phyloP scores from a whole-genome alignment of 2,329 filamentous ascomycete species.

The Emericellopsis atlantica region DNA sequence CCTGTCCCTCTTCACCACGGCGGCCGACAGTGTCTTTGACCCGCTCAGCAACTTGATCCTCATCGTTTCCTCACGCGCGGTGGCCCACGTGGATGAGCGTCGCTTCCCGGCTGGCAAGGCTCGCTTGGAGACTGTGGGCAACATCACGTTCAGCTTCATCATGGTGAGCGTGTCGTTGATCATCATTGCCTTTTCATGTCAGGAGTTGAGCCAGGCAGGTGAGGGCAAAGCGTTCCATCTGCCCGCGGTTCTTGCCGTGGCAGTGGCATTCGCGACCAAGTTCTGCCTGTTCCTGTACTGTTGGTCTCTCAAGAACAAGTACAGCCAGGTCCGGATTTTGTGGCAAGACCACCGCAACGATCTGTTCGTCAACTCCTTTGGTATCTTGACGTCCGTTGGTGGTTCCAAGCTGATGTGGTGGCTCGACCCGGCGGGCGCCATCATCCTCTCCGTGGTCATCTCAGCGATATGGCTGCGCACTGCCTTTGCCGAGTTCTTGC shows the following conservation, averaged over 20 bases:
- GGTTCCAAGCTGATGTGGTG: slow-evolving; percentile 85
- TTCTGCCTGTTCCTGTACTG: slow-evolving; percentile 79
- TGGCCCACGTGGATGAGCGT: slow-evolving; percentile 72
- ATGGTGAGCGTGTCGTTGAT: slow-evolving; percentile 90
- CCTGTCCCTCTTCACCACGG: slow-evolving; percentile 93
- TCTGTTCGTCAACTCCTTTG: slow-evolving; percentile 89
- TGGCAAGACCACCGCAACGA: slow-evolving; percentile 98
- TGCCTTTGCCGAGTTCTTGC: slow-evolving; percentile 77
- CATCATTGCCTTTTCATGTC: slow-evolving; percentile 76
- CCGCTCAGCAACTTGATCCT: slow-evolving; percentile 80
- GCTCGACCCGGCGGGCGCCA: slow-evolving; percentile 87
- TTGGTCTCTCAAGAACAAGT: slow-evolving; percentile 79
- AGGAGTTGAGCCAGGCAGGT: slow-evolving; percentile 48
- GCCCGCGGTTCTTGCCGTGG: slow-evolving; percentile 74
- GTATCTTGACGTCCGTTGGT: slow-evolving; percentile 81
- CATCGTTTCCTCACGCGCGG: slow-evolving; percentile 76
- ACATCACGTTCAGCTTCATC: slow-evolving; percentile 91
- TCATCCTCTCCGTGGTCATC: slow-evolving; percentile 70
- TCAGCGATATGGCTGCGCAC: slow-evolving; percentile 72
- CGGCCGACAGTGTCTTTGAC: slow-evolving; percentile 92
- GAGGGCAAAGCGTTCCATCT: slow-evolving; percentile 59
- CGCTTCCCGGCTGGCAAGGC: slow-evolving; percentile 89
- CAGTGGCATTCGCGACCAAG: slow-evolving; percentile 75
- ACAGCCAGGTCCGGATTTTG: slow-evolving; percentile 81
- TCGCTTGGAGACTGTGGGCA: slow-evolving; percentile 87